Percentiles rank a stretch among this genome's conserved stretches.
Conservation (phyloP, 768 basidiomycete species). For the Hemileccinum impolitum region DNA sequence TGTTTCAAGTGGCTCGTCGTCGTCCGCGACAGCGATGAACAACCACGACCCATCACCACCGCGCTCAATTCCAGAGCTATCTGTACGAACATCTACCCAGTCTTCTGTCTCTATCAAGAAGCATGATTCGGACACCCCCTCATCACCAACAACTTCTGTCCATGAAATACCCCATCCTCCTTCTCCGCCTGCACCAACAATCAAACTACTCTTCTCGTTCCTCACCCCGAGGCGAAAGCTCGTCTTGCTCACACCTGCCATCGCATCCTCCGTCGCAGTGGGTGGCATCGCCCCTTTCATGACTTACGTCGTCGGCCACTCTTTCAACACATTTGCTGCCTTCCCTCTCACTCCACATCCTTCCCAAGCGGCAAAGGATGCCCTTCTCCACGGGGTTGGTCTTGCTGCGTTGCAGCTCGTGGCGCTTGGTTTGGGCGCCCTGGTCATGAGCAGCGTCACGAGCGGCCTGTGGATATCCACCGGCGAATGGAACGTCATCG, state of each 20-base stretch:
- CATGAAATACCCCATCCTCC: conserved; percentile 19
- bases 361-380: conserved; percentile 41
- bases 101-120: conserved; percentile 18
- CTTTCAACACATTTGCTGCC: conserved; percentile 67
- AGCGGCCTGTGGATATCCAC: conserved; percentile 83
- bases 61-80: conserved; percentile 11
- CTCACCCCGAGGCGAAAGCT: conserved; percentile 54
- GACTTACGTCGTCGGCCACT: conserved; percentile 76
- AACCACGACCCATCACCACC: conserved; percentile 23
- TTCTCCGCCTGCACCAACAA: conserved; percentile 44
- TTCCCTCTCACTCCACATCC: conserved; percentile 47
- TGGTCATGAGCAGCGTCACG: conserved; percentile 71
- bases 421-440: conserved; percentile 59
- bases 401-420: conserved; percentile 63
- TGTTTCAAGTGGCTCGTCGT: conserved; percentile 17
- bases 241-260: conserved; percentile 59
- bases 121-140: conserved; percentile 2
- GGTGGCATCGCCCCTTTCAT: conserved; percentile 82
- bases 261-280: conserved; percentile 55
- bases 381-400: conserved; percentile 55
- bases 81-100: conserved; percentile 16
- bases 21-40: conserved; percentile 31
- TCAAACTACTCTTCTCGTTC: conserved; percentile 66
- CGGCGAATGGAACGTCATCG: conserved; percentile 75
- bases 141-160: conserved; percentile 13